Percentiles rank a stretch among this genome's conserved stretches.
These are phyloP conservation scores for Penicillium hesseltinei DNA, from an alignment of 2,329 filamentous ascomycete genomes.

Conservation along the genomic window DNA sequence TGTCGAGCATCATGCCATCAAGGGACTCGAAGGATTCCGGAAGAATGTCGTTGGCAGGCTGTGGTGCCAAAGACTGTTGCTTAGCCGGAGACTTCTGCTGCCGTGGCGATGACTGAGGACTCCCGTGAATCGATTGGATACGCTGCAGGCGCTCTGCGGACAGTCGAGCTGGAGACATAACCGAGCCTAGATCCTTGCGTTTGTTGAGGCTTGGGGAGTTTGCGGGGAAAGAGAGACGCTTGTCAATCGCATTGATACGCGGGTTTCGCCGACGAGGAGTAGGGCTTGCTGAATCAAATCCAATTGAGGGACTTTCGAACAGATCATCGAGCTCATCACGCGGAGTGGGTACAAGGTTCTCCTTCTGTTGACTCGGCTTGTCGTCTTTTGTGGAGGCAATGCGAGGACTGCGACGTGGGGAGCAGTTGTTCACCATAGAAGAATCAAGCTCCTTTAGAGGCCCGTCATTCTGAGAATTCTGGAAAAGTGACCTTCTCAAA, in stretches of 20 bases:
- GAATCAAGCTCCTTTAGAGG: conserved; percentile 39
- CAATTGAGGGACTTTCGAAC: conserved; percentile 59
- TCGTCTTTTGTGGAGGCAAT: conserved; percentile 35
- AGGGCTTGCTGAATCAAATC: conserved; percentile 55
- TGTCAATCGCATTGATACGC: conserved; percentile 39
- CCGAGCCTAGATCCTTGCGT: conserved; percentile 22
- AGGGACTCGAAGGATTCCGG: conserved; percentile 31
- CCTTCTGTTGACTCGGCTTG: conserved; percentile 50
- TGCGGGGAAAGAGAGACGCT: conserved; percentile 39
- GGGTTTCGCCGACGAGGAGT: conserved; percentile 55
- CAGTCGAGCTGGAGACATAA: conserved; percentile 31
- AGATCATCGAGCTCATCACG: conserved; percentile 60
- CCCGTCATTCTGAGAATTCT: conserved; percentile 37
- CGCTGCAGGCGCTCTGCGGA: conserved; percentile 36
- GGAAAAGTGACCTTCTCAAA: conserved; percentile 46
- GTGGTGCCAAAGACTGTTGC: conserved; percentile 15
- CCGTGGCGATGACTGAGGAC: conserved; percentile 16
- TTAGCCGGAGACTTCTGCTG: conserved; percentile 29
- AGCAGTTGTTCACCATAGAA: conserved; percentile 43
- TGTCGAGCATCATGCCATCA: conserved; percentile 39
- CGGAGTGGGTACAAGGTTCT: conserved; percentile 51
- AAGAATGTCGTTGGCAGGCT: conserved; percentile 23
- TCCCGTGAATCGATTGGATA: conserved; percentile 31
- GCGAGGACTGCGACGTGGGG: conserved; percentile 47
- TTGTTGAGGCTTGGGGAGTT: conserved; percentile 34